Evolutionary conservation across 345 rosid species (phyloP).

Genomic region (Microcos paniculata): DNA sequence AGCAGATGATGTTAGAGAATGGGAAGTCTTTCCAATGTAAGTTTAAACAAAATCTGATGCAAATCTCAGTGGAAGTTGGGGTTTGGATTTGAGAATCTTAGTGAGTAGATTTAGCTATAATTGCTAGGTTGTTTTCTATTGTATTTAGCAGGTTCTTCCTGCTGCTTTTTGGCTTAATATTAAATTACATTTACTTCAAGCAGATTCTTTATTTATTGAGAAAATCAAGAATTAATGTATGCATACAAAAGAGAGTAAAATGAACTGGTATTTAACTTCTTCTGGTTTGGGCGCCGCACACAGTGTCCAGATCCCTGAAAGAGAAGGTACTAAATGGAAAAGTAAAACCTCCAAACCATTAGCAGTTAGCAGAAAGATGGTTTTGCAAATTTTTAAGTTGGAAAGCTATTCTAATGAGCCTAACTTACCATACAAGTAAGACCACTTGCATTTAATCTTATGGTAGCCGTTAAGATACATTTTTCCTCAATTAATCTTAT

Average conservation of each 20-base stretch:
- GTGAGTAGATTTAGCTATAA: background rate
- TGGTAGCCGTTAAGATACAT: background rate
- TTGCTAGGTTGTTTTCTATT: background rate
- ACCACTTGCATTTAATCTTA: background rate
- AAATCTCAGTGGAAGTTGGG: background rate
- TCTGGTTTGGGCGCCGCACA: conserved; percentile 10
- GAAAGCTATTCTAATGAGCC: background rate
- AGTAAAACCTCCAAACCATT: background rate
- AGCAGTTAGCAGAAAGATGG: background rate
- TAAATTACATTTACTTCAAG: background rate
- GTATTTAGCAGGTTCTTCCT: background rate
- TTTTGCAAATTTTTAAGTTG: background rate
- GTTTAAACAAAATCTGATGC: background rate
- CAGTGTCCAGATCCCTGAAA: background rate
- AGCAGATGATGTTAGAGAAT: background rate
- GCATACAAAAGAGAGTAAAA: background rate
- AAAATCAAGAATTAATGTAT: background rate
- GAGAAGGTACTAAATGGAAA: no score
- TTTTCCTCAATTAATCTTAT: background rate
- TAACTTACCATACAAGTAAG: background rate
- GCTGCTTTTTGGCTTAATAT: background rate
- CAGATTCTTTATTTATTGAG: background rate
- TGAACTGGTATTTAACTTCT: background rate
- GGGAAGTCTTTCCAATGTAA: background rate
- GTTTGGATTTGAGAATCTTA: background rate